Percentiles rank a stretch among this genome's conserved stretches.
phyloP scores from a whole-genome alignment of 768 basidiomycete species.

The Artomyces pyxidatus region DNA sequence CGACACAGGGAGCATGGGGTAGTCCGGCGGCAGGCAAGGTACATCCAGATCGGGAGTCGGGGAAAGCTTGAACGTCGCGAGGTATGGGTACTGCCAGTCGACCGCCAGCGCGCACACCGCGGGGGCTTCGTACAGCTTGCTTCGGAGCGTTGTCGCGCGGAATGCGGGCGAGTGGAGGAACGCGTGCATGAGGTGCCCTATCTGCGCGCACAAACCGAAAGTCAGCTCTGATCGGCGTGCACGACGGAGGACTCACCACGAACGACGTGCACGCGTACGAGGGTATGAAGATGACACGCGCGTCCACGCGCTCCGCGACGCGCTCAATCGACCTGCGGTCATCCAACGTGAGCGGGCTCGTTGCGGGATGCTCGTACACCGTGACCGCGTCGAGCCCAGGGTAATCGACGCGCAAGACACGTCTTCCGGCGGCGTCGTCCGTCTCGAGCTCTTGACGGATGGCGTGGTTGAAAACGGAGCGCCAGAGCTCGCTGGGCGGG shows the following conservation, averaged over 20 bases:
- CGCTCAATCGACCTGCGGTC: not conserved
- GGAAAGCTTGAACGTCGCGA: too few species aligned
- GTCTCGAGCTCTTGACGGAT: not conserved
- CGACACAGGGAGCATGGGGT: too few species aligned
- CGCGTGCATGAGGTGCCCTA: not conserved
- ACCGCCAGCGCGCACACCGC: not conserved
- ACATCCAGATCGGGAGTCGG: too few species aligned
- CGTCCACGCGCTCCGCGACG: not conserved
- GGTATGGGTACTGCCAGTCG: not conserved
- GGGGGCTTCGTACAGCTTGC: too few species aligned
- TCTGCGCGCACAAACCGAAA: not conserved
- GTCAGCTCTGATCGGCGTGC: not conserved
- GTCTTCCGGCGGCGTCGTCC: not conserved
- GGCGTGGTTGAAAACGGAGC: not conserved
- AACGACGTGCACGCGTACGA: not conserved
- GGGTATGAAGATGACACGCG: not conserved
- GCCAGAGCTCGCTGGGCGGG: not conserved
- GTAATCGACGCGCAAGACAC: not conserved
- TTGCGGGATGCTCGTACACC: not conserved
- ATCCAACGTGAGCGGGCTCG: not conserved
- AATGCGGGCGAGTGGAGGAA: not conserved
- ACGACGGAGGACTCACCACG: not conserved
- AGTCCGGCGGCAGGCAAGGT: too few species aligned
- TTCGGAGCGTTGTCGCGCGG: not conserved
- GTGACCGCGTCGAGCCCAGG: not conserved